Evolutionary conservation across 441 rosid genomes (phyloP).

Genomic region (Gossypium schwendimanii): DNA sequence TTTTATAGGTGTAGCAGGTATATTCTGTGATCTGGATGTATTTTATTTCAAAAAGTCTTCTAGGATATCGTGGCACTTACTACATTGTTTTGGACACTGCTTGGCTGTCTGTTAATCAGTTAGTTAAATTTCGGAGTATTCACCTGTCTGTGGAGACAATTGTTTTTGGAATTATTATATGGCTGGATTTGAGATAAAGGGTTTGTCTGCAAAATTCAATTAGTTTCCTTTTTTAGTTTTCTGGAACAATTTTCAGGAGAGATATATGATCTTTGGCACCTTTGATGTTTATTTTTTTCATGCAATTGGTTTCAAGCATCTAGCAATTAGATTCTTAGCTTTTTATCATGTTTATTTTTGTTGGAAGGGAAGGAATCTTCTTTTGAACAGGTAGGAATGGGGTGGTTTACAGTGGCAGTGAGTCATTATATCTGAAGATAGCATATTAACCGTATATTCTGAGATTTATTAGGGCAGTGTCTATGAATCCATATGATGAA

Average conservation of each 20-base stretch:
- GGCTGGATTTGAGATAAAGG: not conserved
- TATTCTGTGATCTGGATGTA: slow-evolving; percentile 1
- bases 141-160: not conserved
- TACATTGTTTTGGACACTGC: not conserved
- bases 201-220: not conserved
- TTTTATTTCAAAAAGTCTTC: slow-evolving; percentile 1
- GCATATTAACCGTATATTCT: not conserved
- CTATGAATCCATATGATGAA: not conserved
- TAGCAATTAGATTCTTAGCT: not conserved
- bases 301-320: not conserved
- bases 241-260: not conserved
- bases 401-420: not conserved
- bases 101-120: not conserved
- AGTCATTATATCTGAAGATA: not conserved
- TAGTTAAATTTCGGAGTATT: not conserved
- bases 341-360: not conserved
- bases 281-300: not conserved
- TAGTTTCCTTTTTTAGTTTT: not conserved
- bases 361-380: not conserved
- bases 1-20: slow-evolving; percentile 94
- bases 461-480: not conserved
- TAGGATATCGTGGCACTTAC: slow-evolving; percentile 3
- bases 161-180: not conserved
- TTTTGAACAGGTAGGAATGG: not conserved
- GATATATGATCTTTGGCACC: not conserved